Conservation (phyloP, 441 rosid genomes). For the Geranium incanum region DNA sequence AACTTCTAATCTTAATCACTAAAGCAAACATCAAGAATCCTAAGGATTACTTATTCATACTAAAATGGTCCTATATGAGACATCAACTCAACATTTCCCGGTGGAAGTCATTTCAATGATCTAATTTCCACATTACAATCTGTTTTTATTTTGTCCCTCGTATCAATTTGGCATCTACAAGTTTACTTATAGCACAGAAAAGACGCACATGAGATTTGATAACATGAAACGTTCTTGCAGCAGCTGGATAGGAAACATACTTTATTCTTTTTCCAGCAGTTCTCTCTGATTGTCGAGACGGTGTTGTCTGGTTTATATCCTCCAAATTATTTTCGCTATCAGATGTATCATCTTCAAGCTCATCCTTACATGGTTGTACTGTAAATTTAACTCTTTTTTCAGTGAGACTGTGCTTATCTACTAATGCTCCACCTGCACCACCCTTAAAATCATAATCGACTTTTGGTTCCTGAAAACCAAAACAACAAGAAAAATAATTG, state of each 20-base stretch:
- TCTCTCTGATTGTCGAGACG: slow-evolving; percentile 62
- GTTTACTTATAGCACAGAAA: background rate
- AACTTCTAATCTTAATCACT: background rate
- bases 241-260: slow-evolving; percentile 28
- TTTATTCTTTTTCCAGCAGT: slow-evolving; percentile 65
- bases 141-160: background rate
- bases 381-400: slow-evolving; percentile 34
- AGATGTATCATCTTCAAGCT: slow-evolving; percentile 39
- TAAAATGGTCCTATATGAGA: background rate
- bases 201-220: background rate
- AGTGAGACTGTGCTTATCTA: slow-evolving; percentile 26
- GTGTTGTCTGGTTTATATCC: slow-evolving; percentile 47
- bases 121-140: background rate
- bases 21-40: background rate
- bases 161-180: background rate
- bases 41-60: background rate
- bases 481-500: slow-evolving; percentile 9
- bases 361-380: slow-evolving; percentile 44
- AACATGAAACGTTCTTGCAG: slow-evolving; percentile 7
- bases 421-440: slow-evolving; percentile 59
- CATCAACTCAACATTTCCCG: background rate
- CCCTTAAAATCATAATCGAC: slow-evolving; percentile 58
- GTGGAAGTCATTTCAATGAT: background rate
- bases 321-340: slow-evolving; percentile 34
- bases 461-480: slow-evolving; percentile 42